These are phyloP conservation scores for Endothia cerciana DNA, from an alignment of 2,329 filamentous ascomycete species.

Conservation along the genomic window DNA sequence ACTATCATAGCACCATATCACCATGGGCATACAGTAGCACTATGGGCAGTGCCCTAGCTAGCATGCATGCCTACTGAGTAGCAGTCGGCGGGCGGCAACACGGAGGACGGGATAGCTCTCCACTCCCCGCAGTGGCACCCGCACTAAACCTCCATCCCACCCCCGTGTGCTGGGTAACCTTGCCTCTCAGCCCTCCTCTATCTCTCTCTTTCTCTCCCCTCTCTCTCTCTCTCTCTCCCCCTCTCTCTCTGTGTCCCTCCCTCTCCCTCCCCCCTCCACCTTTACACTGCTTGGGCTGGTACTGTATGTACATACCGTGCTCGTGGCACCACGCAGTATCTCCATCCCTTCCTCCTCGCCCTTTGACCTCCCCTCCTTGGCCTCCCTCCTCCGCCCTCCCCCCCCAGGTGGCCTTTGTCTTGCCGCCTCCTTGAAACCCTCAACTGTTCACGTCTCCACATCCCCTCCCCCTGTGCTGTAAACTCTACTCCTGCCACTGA, in stretches of 20 bases:
- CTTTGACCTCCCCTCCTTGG: no score
- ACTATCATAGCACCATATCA: no score
- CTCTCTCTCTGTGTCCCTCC: background rate
- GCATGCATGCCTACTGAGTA: no score
- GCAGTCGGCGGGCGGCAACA: no score
- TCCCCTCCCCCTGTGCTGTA: background rate
- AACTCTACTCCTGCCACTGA: background rate
- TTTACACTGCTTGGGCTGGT: no score
- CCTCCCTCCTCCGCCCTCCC: background rate
- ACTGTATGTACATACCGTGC: no score
- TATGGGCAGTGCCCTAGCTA: no score
- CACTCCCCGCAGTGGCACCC: background rate
- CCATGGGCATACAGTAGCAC: no score
- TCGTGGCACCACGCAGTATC: background rate
- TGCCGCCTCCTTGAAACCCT: background rate
- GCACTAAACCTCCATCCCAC: background rate
- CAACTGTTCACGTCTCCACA: background rate
- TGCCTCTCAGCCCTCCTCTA: background rate
- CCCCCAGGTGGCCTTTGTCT: background rate
- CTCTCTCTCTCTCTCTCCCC: background rate
- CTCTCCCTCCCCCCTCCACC: background rate
- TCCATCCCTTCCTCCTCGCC: background rate
- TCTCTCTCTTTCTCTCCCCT: no score
- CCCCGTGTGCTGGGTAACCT: background rate
- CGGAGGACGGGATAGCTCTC: slow-evolving; percentile 10